These are phyloP conservation scores for Pterocarpus macrocarpus DNA, from an alignment of 306 rosid genomes.

Conservation along the genomic window DNA sequence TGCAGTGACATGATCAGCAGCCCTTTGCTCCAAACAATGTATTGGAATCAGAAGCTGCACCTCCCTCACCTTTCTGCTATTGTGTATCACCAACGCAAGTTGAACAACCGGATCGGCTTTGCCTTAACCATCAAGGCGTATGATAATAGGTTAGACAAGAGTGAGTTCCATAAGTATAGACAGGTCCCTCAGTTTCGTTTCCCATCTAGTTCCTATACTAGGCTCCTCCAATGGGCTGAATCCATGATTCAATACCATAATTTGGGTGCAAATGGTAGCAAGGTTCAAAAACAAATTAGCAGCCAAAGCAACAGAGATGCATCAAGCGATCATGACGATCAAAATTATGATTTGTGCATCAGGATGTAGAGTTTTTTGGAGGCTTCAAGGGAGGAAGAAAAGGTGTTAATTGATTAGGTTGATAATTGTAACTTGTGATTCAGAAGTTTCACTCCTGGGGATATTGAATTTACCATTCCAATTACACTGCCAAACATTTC, in stretches of 20 bases:
- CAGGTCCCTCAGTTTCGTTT: neutral
- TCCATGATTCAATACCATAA: constrained; percentile 20
- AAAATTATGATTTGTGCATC: neutral
- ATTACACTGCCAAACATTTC: neutral
- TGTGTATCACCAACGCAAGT: constrained; percentile 44
- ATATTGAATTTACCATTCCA: neutral
- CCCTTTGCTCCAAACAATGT: constrained; percentile 33
- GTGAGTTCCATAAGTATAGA: neutral
- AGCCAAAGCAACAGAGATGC: neutral
- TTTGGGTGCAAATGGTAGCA: neutral
- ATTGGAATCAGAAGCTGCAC: constrained; percentile 41
- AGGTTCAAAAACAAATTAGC: neutral
- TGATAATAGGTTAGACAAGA: constrained; percentile 10
- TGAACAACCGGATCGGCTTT: neutral
- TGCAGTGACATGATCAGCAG: constrained; percentile 34
- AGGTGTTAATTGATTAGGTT: neutral
- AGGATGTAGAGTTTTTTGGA: neutral
- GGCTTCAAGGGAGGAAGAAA: neutral
- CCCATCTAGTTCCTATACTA: constrained; percentile 18
- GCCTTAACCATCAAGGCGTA: constrained; percentile 27
- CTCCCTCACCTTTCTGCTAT: constrained; percentile 41
- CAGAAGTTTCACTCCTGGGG: neutral
- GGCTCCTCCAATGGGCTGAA: constrained; percentile 34
- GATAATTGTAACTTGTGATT: neutral
- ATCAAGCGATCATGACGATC: too few species aligned